Evolutionary conservation across 371 early-diverging fungal genomes (phyloP).

Genomic region (Umbelopsis sp.): DNA sequence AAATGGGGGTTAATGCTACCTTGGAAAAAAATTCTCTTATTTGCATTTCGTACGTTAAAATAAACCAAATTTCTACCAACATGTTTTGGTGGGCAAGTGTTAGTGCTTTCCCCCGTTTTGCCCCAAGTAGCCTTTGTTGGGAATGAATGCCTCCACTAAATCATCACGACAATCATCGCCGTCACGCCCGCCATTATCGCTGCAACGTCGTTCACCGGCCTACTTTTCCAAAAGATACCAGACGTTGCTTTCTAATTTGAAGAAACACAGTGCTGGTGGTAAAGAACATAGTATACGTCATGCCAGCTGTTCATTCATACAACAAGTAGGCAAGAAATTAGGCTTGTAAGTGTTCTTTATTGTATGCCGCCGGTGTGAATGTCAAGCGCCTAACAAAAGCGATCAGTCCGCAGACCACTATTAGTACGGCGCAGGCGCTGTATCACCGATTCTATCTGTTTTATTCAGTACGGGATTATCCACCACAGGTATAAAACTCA

Average conservation of each 20-base stretch:
- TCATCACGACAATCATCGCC: conserved; percentile 18
- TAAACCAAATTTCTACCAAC: neutral
- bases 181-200: conserved; percentile 21
- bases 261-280: conserved; percentile 25
- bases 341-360: conserved; percentile 41
- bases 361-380: neutral
- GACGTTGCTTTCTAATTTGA: conserved; percentile 34
- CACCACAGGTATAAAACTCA: conserved; percentile 38
- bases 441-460: conserved; percentile 73
- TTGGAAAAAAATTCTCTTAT: no score
- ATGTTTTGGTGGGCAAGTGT: neutral
- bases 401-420: conserved; percentile 70
- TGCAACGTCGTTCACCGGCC: conserved; percentile 42
- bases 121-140: neutral
- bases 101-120: neutral
- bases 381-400: neutral
- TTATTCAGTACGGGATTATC: conserved; percentile 56
- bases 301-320: conserved; percentile 52
- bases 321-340: conserved; percentile 49
- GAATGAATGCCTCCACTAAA: conserved; percentile 17
- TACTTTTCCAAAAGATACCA: conserved; percentile 51
- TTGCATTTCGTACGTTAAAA: neutral
- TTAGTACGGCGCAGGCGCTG: conserved; percentile 73
- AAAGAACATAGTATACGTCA: conserved; percentile 41
- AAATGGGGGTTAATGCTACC: neutral